Evolutionary conservation across 257 asterid genomes (phyloP).

Genomic region (Primulina eburnea): DNA sequence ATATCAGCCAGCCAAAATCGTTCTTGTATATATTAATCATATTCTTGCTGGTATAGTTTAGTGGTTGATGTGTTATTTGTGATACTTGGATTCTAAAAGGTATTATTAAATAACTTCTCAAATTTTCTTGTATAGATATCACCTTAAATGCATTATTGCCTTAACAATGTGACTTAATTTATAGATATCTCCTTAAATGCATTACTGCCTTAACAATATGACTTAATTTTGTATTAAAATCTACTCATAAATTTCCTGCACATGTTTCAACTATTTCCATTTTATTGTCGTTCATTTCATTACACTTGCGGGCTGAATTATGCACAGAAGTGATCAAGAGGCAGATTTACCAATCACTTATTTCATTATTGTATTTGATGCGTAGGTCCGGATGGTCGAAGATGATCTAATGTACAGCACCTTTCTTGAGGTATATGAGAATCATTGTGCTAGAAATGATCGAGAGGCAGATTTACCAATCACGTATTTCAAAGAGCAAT

Average conservation of each 20-base stretch:
- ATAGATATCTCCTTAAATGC: no score
- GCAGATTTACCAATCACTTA: no score
- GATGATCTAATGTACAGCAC: slow-evolving; percentile 98
- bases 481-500: slow-evolving; percentile 88
- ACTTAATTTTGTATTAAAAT: no score
- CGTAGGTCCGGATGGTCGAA: slow-evolving; percentile 97
- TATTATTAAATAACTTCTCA: no score
- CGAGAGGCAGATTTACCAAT: slow-evolving; percentile 89
- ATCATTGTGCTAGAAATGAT: slow-evolving; percentile 93
- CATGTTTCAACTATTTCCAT: no score
- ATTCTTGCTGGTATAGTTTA: background rate
- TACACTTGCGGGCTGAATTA: background rate
- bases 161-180: background rate
- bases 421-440: slow-evolving; percentile 96
- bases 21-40: background rate
- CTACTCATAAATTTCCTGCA: background rate
- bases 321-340: no score
- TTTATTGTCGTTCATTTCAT: background rate
- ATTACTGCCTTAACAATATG: no score
- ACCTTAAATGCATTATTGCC: background rate
- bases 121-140: no score
- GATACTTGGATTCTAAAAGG: background rate
- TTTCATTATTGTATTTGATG: slow-evolving; percentile 7
- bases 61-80: background rate
- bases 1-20: background rate